phyloP scores from a whole-genome alignment of 352 stramenopile species.

The Phytophthora ohioensis region DNA sequence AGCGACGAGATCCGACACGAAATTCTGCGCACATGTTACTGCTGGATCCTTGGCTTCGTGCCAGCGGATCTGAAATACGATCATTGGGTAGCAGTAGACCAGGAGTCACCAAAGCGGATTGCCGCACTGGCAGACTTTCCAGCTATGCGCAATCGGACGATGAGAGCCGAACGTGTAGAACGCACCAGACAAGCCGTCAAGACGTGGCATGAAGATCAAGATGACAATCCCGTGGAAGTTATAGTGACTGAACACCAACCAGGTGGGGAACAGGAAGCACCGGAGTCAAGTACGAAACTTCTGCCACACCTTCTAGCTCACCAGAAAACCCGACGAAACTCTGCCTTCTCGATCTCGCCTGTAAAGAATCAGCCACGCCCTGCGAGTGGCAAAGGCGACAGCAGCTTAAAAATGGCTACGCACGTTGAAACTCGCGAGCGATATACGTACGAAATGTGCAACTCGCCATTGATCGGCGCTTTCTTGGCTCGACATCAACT shows the following conservation, averaged over 20 bases:
- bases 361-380: conserved; percentile 1
- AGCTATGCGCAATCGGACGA: conserved; percentile 74
- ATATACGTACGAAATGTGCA: conserved; percentile 66
- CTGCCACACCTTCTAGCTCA: conserved; percentile 23
- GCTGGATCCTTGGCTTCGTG: conserved; percentile 74
- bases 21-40: conserved; percentile 63
- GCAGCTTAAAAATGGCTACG: conserved; percentile 1
- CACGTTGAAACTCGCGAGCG: conserved; percentile 62
- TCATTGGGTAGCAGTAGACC: conserved; percentile 67
- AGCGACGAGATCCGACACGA: conserved; percentile 39
- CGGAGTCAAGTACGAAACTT: conserved; percentile 9
- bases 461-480: conserved; percentile 67
- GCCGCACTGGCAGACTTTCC: conserved; percentile 68
- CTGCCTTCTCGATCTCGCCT: conserved; percentile 33
- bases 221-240: conserved; percentile 20
- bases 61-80: conserved; percentile 51
- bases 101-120: conserved; percentile 68
- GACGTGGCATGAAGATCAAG: conserved; percentile 52
- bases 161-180: conserved; percentile 68
- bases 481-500: conserved; percentile 67
- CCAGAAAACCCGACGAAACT: conserved; percentile 22
- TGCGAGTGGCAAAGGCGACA: conserved; percentile 3
- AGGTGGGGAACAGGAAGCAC: conserved; percentile 2
- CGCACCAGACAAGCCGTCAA: conserved; percentile 62
- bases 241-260: conserved; percentile 7